phyloP scores from a whole-genome alignment of 148 eudicot species.

The Fallopia convolvulus region DNA sequence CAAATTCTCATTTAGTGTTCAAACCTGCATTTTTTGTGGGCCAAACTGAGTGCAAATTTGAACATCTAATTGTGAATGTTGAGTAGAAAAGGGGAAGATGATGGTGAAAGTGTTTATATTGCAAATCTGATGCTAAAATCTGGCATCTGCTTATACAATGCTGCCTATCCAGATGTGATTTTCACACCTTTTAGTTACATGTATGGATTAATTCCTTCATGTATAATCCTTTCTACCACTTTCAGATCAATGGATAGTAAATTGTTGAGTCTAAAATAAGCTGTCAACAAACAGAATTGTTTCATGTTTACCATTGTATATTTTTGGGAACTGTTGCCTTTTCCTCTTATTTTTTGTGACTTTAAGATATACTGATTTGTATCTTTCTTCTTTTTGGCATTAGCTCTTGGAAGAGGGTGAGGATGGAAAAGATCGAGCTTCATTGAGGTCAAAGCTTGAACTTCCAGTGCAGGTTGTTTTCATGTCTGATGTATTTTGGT shows the following conservation, averaged over 20 bases:
- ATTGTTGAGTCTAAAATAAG: neutral
- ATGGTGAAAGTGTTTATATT: neutral
- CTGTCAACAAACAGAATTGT: conserved; percentile 1
- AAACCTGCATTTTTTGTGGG: neutral
- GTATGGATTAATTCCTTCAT: neutral
- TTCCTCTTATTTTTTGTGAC: neutral
- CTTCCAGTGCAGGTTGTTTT: conserved; percentile 85
- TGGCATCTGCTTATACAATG: neutral
- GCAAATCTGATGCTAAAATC: neutral
- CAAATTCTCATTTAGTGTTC: neutral
- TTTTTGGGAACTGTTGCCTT: neutral
- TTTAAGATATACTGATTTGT: neutral
- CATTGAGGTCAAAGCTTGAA: conserved; percentile 86
- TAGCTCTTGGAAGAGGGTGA: conserved; percentile 91
- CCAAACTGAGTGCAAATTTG: neutral
- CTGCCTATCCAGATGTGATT: neutral
- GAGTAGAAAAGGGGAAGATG: neutral
- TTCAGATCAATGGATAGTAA: neutral
- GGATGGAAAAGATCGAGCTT: conserved; percentile 76
- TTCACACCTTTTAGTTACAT: neutral
- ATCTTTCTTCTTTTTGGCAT: conserved; percentile 4
- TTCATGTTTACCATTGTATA: neutral
- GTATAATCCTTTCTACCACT: neutral
- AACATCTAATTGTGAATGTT: neutral
- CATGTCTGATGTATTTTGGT: neutral